Percentiles rank a stretch among this genome's conserved stretches.
Evolutionary conservation across 129 eudicot species (phyloP).

Genomic region (Saussurea involucrata): DNA sequence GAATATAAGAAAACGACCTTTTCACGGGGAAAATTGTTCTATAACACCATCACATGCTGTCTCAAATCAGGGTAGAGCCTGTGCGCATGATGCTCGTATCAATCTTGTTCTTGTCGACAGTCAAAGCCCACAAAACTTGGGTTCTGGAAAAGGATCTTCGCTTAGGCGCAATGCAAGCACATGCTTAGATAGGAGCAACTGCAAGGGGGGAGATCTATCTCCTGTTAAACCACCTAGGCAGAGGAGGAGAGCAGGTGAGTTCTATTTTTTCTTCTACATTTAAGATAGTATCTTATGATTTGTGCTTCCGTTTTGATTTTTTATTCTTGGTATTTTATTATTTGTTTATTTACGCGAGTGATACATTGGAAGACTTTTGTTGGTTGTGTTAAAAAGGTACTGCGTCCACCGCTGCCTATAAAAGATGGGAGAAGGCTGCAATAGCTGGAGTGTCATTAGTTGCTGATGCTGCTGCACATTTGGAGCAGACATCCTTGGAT

Average conservation of each 20-base stretch:
- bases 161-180: conserved; percentile 43
- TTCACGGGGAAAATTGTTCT: conserved; percentile 60
- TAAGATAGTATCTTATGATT: neutral
- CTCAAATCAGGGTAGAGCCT: conserved; percentile 31
- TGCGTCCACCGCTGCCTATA: conserved; percentile 65
- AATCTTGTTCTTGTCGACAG: conserved; percentile 48
- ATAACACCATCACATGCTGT: conserved; percentile 33
- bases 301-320: neutral
- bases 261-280: neutral
- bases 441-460: conserved; percentile 95
- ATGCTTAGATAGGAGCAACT: conserved; percentile 47
- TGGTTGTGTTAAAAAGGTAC: conserved; percentile 32
- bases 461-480: conserved; percentile 97
- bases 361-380: neutral
- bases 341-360: neutral
- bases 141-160: conserved; percentile 56
- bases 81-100: neutral
- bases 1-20: conserved; percentile 45
- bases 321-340: neutral
- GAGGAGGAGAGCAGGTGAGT: conserved; percentile 54
- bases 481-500: conserved; percentile 65
- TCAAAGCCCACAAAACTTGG: conserved; percentile 45
- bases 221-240: conserved; percentile 44
- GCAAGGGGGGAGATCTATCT: conserved; percentile 55
- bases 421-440: conserved; percentile 97